Base-by-base conservation (phyloP, 192 early-diverging fungal species). In the Haplosporangium gracile region DNA sequence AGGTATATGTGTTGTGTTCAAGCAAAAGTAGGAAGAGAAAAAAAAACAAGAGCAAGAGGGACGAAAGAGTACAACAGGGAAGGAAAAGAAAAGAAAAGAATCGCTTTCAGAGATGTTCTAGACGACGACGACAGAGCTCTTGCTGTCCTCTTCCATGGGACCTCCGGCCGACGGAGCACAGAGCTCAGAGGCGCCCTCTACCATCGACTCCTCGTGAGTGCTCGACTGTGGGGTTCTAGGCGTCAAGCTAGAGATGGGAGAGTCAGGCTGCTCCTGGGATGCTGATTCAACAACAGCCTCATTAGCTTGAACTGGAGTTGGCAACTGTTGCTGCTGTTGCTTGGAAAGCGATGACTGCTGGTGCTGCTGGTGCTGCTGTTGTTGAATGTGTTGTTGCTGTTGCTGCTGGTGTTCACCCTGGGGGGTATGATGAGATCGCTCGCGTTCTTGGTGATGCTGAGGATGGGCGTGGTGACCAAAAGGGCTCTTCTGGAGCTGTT, bases 61-160 rank as follows among this genome's bases (percentile, higher is more conserved):
- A 68, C 34, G 47, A 32, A 68, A 16, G 15, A 68, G 47, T 43
- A 68, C 34, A n/a, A 47, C 39, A 47, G 55, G 34, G 74, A 45
- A 32, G 39, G 39, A 34, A 55, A 74, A 74, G 32, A 74, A 22
- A 36, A 53, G 49, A 32, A 74, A 38, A 20, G 55, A 26, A 11
- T 16, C 13, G 24, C 32, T 57, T 53, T 53, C 16, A 4, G 10
- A 36, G 38, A 24, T 57, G 24, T 34, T 60, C 76, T 75, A 85
- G n/a, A 80, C 78, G 3, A 85, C 78, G 32, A 78, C 74, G 0
- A 85, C 70, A 53, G 75, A 60, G 40, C 18, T 80, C 57, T 85
- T 85, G 83, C 26, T 68, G 10, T 85, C 83, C 13, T 85, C 78
- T 32, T 84, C 82, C 83, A 85, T 85, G 0, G 78, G 78, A 34